These are phyloP conservation scores for Lipomyces lipofer DNA, from an alignment of 805 yeast species.

Conservation along the genomic window DNA sequence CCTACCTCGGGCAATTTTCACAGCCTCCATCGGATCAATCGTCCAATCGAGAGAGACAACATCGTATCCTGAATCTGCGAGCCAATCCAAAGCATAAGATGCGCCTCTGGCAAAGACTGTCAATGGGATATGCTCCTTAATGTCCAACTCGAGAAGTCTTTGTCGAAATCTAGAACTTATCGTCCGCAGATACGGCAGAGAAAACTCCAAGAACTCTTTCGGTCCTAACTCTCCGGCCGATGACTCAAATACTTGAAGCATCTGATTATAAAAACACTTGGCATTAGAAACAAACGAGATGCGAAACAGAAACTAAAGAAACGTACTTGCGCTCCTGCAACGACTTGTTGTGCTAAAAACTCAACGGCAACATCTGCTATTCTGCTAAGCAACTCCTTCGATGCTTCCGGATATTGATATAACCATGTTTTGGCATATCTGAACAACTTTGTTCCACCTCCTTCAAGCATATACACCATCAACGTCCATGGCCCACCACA, in stretches of 20 bases:
- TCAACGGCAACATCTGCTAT: slow-evolving; percentile 88
- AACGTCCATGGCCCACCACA: slow-evolving; percentile 99
- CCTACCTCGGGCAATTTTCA: slow-evolving; percentile 68
- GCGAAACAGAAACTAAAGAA: not conserved
- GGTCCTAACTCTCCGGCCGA: slow-evolving; percentile 99
- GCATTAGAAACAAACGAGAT: not conserved
- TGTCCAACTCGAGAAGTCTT: slow-evolving; percentile 70
- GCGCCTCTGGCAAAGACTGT: slow-evolving; percentile 95
- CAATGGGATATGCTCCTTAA: slow-evolving; percentile 71
- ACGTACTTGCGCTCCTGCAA: slow-evolving; percentile 85
- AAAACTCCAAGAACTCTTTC: slow-evolving; percentile 79
- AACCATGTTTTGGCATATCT: slow-evolving; percentile 92
- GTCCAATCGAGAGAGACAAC: slow-evolving; percentile 93
- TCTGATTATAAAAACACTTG: slow-evolving; percentile 37
- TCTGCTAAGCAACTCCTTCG: slow-evolving; percentile 70
- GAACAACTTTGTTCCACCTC: slow-evolving; percentile 83
- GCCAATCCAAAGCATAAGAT: slow-evolving; percentile 89
- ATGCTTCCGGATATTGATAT: slow-evolving; percentile 69
- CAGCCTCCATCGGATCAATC: slow-evolving; percentile 82
- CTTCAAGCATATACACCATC: slow-evolving; percentile 95
- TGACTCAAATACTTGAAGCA: slow-evolving; percentile 93
- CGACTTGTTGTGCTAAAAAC: slow-evolving; percentile 89
- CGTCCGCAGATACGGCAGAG: slow-evolving; percentile 81
- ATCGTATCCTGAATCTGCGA: slow-evolving; percentile 79
- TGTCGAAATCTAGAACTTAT: slow-evolving; percentile 67